Evolutionary conservation across 805 yeast genomes (phyloP).

Genomic region (Ogataea populi-albae): DNA sequence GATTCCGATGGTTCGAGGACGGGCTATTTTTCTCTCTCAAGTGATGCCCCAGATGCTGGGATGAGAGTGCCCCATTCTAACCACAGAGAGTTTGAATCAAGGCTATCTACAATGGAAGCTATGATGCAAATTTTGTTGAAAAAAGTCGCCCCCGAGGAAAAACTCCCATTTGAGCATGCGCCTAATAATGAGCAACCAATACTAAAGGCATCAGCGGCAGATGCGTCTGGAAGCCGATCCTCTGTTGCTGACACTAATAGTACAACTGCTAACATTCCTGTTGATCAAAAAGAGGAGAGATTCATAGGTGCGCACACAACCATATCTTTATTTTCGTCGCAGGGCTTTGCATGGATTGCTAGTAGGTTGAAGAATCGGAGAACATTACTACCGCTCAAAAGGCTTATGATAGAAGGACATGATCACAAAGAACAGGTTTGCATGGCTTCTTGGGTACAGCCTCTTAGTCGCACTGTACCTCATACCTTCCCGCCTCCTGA

Average conservation of each 20-base stretch:
- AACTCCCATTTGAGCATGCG: no score
- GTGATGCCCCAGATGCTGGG: background rate
- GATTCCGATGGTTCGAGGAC: background rate
- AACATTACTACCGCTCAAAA: conserved; percentile 23
- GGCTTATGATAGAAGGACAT: conserved; percentile 20
- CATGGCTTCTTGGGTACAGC: conserved; percentile 34
- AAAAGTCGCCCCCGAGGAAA: conserved; percentile 16
- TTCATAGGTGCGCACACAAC: conserved; percentile 31
- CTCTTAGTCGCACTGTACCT: conserved; percentile 27
- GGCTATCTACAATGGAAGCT: conserved; percentile 35
- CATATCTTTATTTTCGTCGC: conserved; percentile 39
- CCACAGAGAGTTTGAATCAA: conserved; percentile 20
- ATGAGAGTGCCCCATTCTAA: background rate
- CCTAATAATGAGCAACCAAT: no score
- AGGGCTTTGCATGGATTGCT: conserved; percentile 41
- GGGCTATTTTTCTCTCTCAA: background rate
- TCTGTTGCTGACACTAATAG: no score
- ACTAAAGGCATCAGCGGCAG: no score
- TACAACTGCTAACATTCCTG: no score
- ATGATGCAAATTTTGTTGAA: conserved; percentile 30
- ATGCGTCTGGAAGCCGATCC: no score
- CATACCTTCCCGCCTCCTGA: conserved; percentile 33
- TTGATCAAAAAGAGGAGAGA: conserved; percentile 17
- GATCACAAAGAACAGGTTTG: conserved; percentile 16
- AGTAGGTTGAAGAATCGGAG: conserved; percentile 16